Base-by-base conservation (phyloP, 306 rosid genomes). In the Nissolia schottii region DNA sequence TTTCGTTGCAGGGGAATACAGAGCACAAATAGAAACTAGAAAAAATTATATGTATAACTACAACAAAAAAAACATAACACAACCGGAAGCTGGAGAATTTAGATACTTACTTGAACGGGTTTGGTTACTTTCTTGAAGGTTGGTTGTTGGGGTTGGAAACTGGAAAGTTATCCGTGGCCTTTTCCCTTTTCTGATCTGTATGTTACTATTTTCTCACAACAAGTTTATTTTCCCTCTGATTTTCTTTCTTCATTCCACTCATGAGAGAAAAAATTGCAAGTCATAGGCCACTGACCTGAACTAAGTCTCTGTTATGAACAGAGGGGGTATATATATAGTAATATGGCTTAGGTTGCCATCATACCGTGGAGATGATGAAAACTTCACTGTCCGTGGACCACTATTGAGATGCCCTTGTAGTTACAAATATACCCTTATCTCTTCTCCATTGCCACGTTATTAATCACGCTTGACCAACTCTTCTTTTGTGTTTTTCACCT, bases 91-190 rank as follows among this genome's bases (percentile, higher is more conserved):
- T 19, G 15, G 53, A 40, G 38, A 35, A 32, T 63, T 41, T 18
- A 71, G 37, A 29, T 34, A 40, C 79, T 70, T 71, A 76, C 84
- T 70, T 76, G 80, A 62, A 38, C 15, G 54, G 37, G 1, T 41
- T 19, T 50, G 59, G 8, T 7, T 41, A 5, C 22, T 29, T 20
- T 6, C 56, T 69, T 37, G 62, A 45, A 34, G 65, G 45, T 41
- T 24, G 29, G 25, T 55, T 64, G 67, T 5, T 72, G 56, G 38
- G 48, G 18, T 35, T 43, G 72, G 67, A 71, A 63, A 62, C 31
- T 67, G 40, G 61, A 41, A 41, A 27, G 16, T 22, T 66, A 11
- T 60, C 8, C 27, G 0, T 19, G 28, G 23, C 16, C 28, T 64
- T 15, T 29, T 49, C 41, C 15, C 8, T 2, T 70, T 70, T 29